These are phyloP conservation scores for Claviceps sp. DNA, from an alignment of 2,329 filamentous ascomycete genomes.

Conservation along the genomic window DNA sequence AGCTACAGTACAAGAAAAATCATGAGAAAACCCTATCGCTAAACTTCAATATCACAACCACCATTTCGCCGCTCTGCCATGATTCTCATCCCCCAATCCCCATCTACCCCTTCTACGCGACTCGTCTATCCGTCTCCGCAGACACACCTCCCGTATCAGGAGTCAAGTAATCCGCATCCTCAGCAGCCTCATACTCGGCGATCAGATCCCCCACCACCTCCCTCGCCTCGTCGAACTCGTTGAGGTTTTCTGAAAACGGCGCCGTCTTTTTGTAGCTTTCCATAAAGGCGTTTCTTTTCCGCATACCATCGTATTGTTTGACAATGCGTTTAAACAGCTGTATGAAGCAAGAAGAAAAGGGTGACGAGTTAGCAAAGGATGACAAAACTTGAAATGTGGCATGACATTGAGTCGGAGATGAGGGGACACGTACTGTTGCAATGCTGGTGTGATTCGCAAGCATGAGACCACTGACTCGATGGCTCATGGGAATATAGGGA, in stretches of 20 bases:
- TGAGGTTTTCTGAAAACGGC: conserved; percentile 79
- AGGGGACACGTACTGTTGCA: conserved; percentile 49
- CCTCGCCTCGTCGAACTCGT: conserved; percentile 89
- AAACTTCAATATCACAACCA: too few species aligned
- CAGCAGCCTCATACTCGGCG: conserved; percentile 89
- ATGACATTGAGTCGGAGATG: background rate
- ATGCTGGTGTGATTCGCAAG: conserved; percentile 96
- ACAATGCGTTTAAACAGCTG: conserved; percentile 87
- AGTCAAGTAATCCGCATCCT: conserved; percentile 79
- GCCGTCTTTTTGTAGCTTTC: conserved; percentile 94
- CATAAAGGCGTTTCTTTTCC: conserved; percentile 93
- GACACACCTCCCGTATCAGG: conserved; percentile 47
- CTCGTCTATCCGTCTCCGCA: conserved; percentile 38
- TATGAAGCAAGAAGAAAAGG: background rate
- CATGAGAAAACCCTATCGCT: too few species aligned
- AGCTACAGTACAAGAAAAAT: too few species aligned
- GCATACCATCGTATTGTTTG: conserved; percentile 80
- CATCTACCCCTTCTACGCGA: conserved; percentile 13
- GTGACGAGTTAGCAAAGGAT: background rate
- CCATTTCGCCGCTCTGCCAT: background rate
- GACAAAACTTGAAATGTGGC: background rate
- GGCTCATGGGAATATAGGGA: conserved; percentile 86
- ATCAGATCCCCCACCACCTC: conserved; percentile 87
- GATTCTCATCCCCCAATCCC: background rate
- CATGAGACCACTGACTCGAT: conserved; percentile 93